Conservation (phyloP, 176 grass and related monocot genomes). For the Hsuehochloa calcarea region DNA sequence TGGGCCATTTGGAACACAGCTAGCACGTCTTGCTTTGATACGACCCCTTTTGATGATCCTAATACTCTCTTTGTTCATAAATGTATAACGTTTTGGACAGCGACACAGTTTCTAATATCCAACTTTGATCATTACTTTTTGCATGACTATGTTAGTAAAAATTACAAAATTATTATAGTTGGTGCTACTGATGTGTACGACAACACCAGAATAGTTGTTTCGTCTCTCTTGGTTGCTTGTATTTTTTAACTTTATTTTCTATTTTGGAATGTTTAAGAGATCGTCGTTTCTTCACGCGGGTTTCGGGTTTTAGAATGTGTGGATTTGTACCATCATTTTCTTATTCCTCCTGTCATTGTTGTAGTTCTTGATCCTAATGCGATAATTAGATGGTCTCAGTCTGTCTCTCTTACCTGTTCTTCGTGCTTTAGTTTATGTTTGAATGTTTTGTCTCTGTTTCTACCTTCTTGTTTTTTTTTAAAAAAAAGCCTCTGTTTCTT, state of each 20-base stretch:
- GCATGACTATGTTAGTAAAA: too few species aligned
- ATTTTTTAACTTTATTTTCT: not conserved
- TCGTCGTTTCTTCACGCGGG: not conserved
- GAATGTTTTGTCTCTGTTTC: not conserved
- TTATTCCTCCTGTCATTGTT: not conserved
- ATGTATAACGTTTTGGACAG: too few species aligned
- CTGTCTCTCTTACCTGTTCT: not conserved
- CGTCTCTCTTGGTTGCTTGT: not conserved
- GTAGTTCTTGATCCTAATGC: not conserved
- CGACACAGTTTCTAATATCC: too few species aligned
- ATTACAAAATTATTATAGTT: too few species aligned
- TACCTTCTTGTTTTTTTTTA: not conserved
- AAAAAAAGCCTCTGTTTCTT: not conserved
- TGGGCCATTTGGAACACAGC: too few species aligned
- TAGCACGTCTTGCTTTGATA: too few species aligned
- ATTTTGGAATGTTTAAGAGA: not conserved
- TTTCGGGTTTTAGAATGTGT: slow-evolving; percentile 28
- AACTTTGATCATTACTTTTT: too few species aligned
- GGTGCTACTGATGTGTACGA: too few species aligned
- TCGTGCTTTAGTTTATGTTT: not conserved
- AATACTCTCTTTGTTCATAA: too few species aligned
- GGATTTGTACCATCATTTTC: not conserved
- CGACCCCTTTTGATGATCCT: too few species aligned
- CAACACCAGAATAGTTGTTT: not conserved
- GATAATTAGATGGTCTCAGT: not conserved